Evolutionary conservation across 768 basidiomycete genomes (phyloP).

Genomic region (Russula abietina): DNA sequence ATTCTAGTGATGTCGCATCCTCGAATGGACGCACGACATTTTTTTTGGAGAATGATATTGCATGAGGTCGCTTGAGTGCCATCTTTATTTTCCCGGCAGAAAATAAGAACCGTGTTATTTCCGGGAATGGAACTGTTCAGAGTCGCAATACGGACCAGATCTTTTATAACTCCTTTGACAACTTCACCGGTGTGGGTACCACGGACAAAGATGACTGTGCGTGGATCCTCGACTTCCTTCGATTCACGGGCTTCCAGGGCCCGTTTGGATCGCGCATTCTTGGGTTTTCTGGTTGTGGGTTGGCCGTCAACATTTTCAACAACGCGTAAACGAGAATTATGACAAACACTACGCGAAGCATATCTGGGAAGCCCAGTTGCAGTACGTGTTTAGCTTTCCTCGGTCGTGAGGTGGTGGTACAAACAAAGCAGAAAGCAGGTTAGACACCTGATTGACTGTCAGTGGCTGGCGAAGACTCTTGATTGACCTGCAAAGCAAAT

Average conservation of each 20-base stretch:
- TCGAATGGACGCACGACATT: slow-evolving; percentile 91
- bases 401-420: neutral
- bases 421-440: neutral
- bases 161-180: slow-evolving; percentile 77
- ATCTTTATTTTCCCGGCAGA: slow-evolving; percentile 46
- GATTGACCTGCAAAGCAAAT: neutral
- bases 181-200: slow-evolving; percentile 82
- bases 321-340: neutral
- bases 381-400: neutral
- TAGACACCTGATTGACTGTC: neutral
- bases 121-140: neutral
- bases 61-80: slow-evolving; percentile 87
- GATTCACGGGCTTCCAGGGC: slow-evolving; percentile 80
- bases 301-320: neutral
- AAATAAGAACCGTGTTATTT: neutral
- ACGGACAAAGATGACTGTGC: slow-evolving; percentile 85
- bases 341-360: slow-evolving; percentile 23
- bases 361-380: neutral
- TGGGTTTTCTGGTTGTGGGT: slow-evolving; percentile 63
- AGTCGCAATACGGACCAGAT: slow-evolving; percentile 57
- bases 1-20: slow-evolving; percentile 72
- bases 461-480: neutral
- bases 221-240: slow-evolving; percentile 82
- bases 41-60: slow-evolving; percentile 91
- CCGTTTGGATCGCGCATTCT: slow-evolving; percentile 93